A percentile compares a stretch with the other conserved stretches of the same genome.
Evolutionary conservation across 768 basidiomycete species (phyloP).

Genomic region (Kwoniella botswanensis): DNA sequence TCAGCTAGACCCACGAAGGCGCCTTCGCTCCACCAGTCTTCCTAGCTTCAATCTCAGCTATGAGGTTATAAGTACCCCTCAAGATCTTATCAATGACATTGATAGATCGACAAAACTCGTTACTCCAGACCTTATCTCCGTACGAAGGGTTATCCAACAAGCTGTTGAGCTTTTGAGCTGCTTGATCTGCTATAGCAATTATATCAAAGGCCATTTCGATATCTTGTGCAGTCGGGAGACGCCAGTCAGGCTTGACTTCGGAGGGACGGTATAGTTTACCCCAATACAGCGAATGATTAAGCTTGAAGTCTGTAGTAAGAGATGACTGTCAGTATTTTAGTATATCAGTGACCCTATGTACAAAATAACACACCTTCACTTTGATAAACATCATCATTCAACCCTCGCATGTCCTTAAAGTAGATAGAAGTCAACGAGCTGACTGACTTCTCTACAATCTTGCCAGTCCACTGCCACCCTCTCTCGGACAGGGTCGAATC

Average conservation of each 20-base stretch:
- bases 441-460: slow-evolving; percentile 73
- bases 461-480: slow-evolving; percentile 80
- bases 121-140: slow-evolving; percentile 76
- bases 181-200: slow-evolving; percentile 67
- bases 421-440: slow-evolving; percentile 80
- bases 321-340: no score
- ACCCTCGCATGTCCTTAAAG: slow-evolving; percentile 77
- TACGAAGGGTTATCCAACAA: slow-evolving; percentile 66
- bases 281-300: slow-evolving; percentile 76
- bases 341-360: no score
- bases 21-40: slow-evolving; percentile 64
- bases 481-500: slow-evolving; percentile 77
- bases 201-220: slow-evolving; percentile 75
- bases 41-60: slow-evolving; percentile 51
- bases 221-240: slow-evolving; percentile 72
- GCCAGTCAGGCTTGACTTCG: slow-evolving; percentile 83
- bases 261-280: slow-evolving; percentile 74
- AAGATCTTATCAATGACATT: slow-evolving; percentile 77
- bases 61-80: slow-evolving; percentile 64
- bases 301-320: slow-evolving; percentile 66
- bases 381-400: slow-evolving; percentile 76
- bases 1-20: slow-evolving; percentile 36
- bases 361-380: slow-evolving; percentile 66
- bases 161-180: slow-evolving; percentile 63
- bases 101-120: slow-evolving; percentile 82